phyloP scores from a whole-genome alignment of 129 eudicot species.

The Saposhnikovia divaricata region DNA sequence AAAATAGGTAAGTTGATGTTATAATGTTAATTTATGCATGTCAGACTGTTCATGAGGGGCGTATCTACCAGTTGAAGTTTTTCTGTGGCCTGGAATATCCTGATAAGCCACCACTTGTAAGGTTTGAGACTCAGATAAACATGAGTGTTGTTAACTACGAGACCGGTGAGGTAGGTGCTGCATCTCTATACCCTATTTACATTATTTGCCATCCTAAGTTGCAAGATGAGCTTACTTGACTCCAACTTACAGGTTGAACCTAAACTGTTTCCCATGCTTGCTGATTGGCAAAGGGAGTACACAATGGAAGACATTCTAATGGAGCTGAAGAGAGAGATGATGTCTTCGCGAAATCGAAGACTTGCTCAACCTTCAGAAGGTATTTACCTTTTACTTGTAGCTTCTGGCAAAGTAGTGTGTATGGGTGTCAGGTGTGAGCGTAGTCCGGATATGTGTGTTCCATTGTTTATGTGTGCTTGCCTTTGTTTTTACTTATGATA shows the following conservation, averaged over 20 bases:
- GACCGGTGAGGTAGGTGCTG: constrained; percentile 54
- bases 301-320: constrained; percentile 75
- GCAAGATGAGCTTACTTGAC: constrained; percentile 11
- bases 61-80: constrained; percentile 44
- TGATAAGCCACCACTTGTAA: constrained; percentile 34
- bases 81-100: constrained; percentile 42
- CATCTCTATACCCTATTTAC: neutral
- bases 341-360: constrained; percentile 66
- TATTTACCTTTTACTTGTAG: constrained; percentile 10
- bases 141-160: constrained; percentile 37
- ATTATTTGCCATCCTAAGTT: constrained; percentile 5
- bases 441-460: neutral
- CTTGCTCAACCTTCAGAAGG: constrained; percentile 84
- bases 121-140: constrained; percentile 37
- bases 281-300: constrained; percentile 70
- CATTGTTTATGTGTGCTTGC: neutral
- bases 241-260: constrained; percentile 61
- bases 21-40: constrained; percentile 7
- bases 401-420: neutral
- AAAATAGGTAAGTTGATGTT: neutral
- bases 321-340: constrained; percentile 75
- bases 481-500: neutral
- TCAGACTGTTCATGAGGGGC: constrained; percentile 78
- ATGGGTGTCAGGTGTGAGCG: neutral
- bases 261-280: constrained; percentile 66